A percentile compares a stretch with the other conserved stretches of the same genome.
Conservation (phyloP, 2,329 filamentous ascomycete genomes). For the Pseudogymnoascus sp. region DNA sequence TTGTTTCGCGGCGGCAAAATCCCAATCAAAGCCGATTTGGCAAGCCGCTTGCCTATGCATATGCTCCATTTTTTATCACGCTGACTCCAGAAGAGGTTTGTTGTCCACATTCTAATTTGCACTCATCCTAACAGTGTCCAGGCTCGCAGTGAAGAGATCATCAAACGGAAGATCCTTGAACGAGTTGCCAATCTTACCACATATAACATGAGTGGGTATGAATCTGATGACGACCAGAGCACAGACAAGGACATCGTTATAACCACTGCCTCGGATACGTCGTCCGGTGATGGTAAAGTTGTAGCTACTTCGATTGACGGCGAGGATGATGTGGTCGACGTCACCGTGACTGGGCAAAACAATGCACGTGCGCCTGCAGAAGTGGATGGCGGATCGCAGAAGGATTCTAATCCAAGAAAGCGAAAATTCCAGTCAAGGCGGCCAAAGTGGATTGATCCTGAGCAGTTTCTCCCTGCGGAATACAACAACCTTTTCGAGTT, state of each 20-base stretch:
- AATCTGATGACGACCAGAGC: slow-evolving; percentile 23
- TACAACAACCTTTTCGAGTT: slow-evolving; percentile 71
- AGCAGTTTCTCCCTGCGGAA: slow-evolving; percentile 51
- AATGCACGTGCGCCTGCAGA: slow-evolving; percentile 18
- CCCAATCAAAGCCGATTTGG: slow-evolving; percentile 26
- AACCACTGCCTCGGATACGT: slow-evolving; percentile 55
- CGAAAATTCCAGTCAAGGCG: slow-evolving; percentile 24
- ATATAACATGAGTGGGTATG: slow-evolving; percentile 52
- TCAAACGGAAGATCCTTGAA: slow-evolving; percentile 72
- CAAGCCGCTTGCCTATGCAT: slow-evolving; percentile 29
- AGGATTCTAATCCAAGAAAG: slow-evolving; percentile 1
- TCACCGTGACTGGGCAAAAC: slow-evolving; percentile 67
- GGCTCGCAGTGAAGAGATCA: slow-evolving; percentile 55
- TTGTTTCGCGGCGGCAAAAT: slow-evolving; percentile 52
- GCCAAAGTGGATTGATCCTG: slow-evolving; percentile 46
- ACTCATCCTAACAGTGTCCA: slow-evolving; percentile 30
- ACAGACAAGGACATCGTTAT: slow-evolving; percentile 59
- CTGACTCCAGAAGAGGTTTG: slow-evolving; percentile 65
- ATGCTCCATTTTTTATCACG: slow-evolving; percentile 61
- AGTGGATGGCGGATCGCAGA: background rate
- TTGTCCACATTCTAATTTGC: slow-evolving; percentile 19
- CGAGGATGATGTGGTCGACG: slow-evolving; percentile 84
- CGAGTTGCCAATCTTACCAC: slow-evolving; percentile 72
- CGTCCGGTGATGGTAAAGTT: slow-evolving; percentile 61
- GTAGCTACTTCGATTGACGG: slow-evolving; percentile 73